Base-by-base conservation (phyloP, 371 early-diverging fungal species). In the Massospora cicadina region DNA sequence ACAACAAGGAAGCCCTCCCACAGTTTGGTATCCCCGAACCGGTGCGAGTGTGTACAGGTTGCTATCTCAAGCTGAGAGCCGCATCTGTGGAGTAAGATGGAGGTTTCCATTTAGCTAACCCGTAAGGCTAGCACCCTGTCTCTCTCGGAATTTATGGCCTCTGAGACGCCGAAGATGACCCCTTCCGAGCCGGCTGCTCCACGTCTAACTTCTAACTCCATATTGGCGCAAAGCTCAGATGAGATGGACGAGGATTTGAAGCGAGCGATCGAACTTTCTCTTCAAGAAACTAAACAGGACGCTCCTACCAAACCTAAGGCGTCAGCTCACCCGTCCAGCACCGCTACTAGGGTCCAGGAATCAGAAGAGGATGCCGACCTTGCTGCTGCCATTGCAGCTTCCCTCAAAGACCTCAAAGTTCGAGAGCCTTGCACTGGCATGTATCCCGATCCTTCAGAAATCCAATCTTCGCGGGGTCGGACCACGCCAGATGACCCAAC, bases 11-110 rank as follows among this genome's bases (percentile, higher is more conserved):
- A 28, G 75, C 92, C 1, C 75, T 95, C 31, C 90, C 92, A 2
- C 84, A 89, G 63, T 76, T 90, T 63, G 96, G 90, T 30, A 85
- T 94, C 30, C 86, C 82, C 33, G 86, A 93, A 24, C 78, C 79
- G 5, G 97, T 95, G 10, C 85, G 97, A 32, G 95, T 95, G 1
- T 96, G 97, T 68, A 91, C 94, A 69, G 82, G 85, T 0, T 96
- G 97, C 68, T 85, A 81, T 68, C 75, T 81, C 66, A 81, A 80
- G 29, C 63, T 63, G 12, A 31, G 55, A 33, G 55, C 27, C 10
- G 63, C 55, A 12, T 26, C 54, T 62, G n/a, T 23, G 5, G 62
- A 62, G 62, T 62, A 62, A 30, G 62, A 13, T 25, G n/a, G n/a
- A n/a, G n/a, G n/a, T n/a, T n/a, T n/a, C n/a, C n/a, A n/a, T n/a